Evolutionary conservation across 805 yeast genomes (phyloP), one percentile per base, ranked within the genome.

Genomic region (Candida sithepensis): DNA sequence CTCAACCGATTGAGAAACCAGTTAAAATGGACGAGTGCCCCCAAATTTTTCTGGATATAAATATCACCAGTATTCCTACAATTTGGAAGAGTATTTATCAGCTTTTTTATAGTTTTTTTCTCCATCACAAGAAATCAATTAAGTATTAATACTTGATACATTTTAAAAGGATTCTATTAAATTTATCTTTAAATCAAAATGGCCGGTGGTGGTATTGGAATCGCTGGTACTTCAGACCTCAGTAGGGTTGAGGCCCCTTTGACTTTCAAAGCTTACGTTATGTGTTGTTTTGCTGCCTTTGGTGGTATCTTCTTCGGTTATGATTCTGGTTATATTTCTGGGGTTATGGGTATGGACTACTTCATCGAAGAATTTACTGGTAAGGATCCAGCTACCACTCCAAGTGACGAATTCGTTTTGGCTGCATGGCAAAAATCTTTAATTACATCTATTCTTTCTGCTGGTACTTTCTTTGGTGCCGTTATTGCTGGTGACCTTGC

Each of bases 401-500:
- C 56, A 12, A 46, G 48, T 26, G 57, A 43, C 13, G 46, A 38
- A 2, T 60, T 46, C 39, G 63, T 57, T 20, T 45, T 67, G 3
- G 53, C 50, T 2, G 39, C 71, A 2, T 67, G 63, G 59, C 56
- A 64, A 47, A 64, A 64, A 50, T 67, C 71, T 38, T 60, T 85
- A 38, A 78, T 84, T 42, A 84, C 86, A n/a, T 84, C 88, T n/a
- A 80, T 84, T 47, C 71, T 85, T 47, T 82, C 88, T 16, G 73
- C 82, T 47, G 91, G 91, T 53, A 84, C 89, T 14, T 81, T 82
- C 56, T 67, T 74, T 52, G 92, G 91, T 51, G 84, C 89, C 28
- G 66, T 84, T 40, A 55, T 72, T 47, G 82, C 82, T 33, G 82
- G 85, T 36, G 84, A 81, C 51, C 62, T 79, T 34, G 67, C 78